Base-by-base conservation (phyloP, 768 basidiomycete genomes). In the Termitomyces sp. region DNA sequence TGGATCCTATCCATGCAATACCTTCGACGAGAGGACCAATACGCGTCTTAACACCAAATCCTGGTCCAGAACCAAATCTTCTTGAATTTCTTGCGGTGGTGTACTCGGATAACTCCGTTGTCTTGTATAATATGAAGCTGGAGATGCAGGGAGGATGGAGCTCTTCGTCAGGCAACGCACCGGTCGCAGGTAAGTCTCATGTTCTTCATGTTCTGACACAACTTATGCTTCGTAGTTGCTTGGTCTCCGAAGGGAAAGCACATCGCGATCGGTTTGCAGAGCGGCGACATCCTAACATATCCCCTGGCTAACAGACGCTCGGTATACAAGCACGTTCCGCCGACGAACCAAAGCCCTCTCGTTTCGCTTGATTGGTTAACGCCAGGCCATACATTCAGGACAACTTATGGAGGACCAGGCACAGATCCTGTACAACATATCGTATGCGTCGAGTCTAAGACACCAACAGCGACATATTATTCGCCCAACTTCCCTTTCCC, bases 161-260 rank as follows among this genome's bases (percentile, higher is more conserved):
- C 63, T 78, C 65, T 56, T 79, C 65, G 70, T 72, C 60, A 4
- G 75, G 78, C 53, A 76, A 77, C 28, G 75, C 74, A 30, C 85
- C 86, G 1, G 78, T 78, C 9, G 78, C 84, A 55, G 74, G 88
- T 89, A 53, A 55, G 85, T 74, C n/a, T 41, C 19, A 4, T 21
- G 35, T 52, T 14, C 14, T 28, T 30, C 17, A 10, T 58, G 9
- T 41, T 12, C 55, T 47, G 22, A 49, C 32, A 28, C 5, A 3
- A 34, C 53, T 59, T 24, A 45, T 21, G 35, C 51, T 9, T 22
- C n/a, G 51, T 44, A 92, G 90, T 86, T 9, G 80, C 87, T 12
- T 93, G 90, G 90, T 92, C 90, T 3, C 87, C 90, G 1, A 90
- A 90, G 66, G 90, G 90, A 44, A 93, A 90, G 65, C 90, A 92